A percentile compares a stretch with the other conserved stretches of the same genome.
These are phyloP conservation scores for Verticillium albo-atrum DNA, from an alignment of 2,329 filamentous ascomycete species.

Conservation along the genomic window DNA sequence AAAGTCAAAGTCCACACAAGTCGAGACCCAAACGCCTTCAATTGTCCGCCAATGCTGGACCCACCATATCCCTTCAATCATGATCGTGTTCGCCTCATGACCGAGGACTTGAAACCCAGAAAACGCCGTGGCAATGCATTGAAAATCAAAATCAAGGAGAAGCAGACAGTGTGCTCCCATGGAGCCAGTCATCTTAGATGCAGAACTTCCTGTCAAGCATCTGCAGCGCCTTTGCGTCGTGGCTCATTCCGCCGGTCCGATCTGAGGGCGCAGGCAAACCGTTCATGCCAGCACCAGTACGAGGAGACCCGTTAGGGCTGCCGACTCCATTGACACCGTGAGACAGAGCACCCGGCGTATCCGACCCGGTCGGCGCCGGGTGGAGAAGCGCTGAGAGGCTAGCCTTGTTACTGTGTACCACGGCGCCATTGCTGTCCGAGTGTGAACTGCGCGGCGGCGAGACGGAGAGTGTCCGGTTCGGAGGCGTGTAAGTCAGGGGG, in stretches of 20 bases:
- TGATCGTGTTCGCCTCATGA: background rate
- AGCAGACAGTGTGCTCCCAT: background rate
- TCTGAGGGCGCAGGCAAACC: conserved; percentile 46
- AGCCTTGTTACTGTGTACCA: conserved; percentile 30
- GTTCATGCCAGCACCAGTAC: conserved; percentile 37
- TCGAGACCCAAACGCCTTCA: background rate
- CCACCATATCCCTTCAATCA: background rate
- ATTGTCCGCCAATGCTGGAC: background rate
- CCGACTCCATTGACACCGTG: conserved; percentile 33
- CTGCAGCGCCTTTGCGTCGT: conserved; percentile 61
- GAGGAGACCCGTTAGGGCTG: conserved; percentile 45
- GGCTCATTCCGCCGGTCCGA: conserved; percentile 50
- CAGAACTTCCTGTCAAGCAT: conserved; percentile 60
- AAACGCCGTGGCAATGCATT: background rate
- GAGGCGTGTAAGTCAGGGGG: conserved; percentile 32
- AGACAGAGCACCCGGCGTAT: background rate
- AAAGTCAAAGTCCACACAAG: background rate
- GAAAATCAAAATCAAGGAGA: background rate
- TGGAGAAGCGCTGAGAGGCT: conserved; percentile 48
- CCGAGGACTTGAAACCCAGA: background rate
- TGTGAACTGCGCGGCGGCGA: conserved; percentile 42
- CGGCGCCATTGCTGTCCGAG: conserved; percentile 21
- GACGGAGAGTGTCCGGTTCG: conserved; percentile 40
- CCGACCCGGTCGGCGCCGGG: conserved; percentile 32
- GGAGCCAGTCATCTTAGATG: conserved; percentile 16